Base-by-base conservation (phyloP, 2,329 filamentous ascomycete species). In the Lizonia empirigonia region DNA sequence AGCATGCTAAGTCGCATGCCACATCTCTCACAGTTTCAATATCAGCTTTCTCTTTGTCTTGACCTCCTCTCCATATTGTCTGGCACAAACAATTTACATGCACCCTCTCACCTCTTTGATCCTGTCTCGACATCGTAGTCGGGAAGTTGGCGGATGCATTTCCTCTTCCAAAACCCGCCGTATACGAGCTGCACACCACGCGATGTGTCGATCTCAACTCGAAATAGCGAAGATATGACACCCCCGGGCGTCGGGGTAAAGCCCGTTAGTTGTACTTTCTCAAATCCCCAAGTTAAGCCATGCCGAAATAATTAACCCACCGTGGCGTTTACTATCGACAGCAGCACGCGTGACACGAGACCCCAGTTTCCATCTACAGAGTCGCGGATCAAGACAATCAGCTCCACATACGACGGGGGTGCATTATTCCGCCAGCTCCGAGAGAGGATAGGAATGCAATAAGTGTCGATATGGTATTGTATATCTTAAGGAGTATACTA, bases 131-230 rank as follows among this genome's bases (percentile, higher is more conserved):
- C 27, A 30, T 29, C 4, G 30, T 10, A 16, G 30, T 18, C 15
- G 12, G 32, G 18, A 10, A 13, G 10, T 22, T 58, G 60, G 20
- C 73, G 56, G 35, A 71, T 30, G 44, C 68, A 45, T 74, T 67
- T 6, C 60, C 57, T 27, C 5, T 29, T 42, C 2, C 9, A 15
- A 15, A 3, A 15, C 12, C 18, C 7, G 16, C 22, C 22, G 15
- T 24, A 42, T 47, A 44, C 33, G 49, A 47, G 38, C 42, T 52
- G 26, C 33, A 35, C 42, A 42, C 37, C 42, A 38, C 27, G 18
- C 23, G 32, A 24, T 13, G 7, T 7, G 20, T 27, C 23, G 5
- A 33, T 2, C 10, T 42, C 22, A 34, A 47, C 42, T 23, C 39
- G 22, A 52, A 47, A 42, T 38, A 32, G 44, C 8, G 10, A 42